Conservation (phyloP, 2,329 filamentous ascomycete species). For the Monosporascus sp. region DNA sequence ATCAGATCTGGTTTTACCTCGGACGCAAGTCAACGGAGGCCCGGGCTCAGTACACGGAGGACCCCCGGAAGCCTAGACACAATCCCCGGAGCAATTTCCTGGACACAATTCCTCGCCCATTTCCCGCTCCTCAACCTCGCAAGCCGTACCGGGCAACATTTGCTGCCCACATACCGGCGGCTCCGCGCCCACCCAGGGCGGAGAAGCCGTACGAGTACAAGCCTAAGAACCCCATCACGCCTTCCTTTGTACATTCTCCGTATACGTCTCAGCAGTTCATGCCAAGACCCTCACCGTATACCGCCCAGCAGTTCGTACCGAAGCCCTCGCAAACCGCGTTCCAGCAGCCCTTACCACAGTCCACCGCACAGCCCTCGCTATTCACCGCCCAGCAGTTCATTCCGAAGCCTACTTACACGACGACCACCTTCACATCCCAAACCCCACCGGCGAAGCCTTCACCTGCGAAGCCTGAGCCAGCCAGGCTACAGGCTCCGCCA, state of each 20-base stretch:
- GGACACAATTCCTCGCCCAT: slow-evolving; percentile 58
- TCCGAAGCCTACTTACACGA: slow-evolving; percentile 9
- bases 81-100: slow-evolving; percentile 68
- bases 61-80: slow-evolving; percentile 54
- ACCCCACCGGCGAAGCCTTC: slow-evolving; percentile 6
- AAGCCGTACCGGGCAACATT: slow-evolving; percentile 24
- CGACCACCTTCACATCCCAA: not conserved
- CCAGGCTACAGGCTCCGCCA: not conserved
- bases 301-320: slow-evolving; percentile 16
- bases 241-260: slow-evolving; percentile 17
- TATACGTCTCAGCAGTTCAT: slow-evolving; percentile 33
- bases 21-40: slow-evolving; percentile 83
- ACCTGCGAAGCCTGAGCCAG: slow-evolving; percentile 2
- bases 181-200: slow-evolving; percentile 11
- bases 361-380: slow-evolving; percentile 2
- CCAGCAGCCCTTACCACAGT: slow-evolving; percentile 11
- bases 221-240: slow-evolving; percentile 21
- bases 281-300: slow-evolving; percentile 20
- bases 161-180: slow-evolving; percentile 13
- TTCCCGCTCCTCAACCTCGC: slow-evolving; percentile 17
- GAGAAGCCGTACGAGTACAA: slow-evolving; percentile 32
- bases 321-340: slow-evolving; percentile 8
- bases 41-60: slow-evolving; percentile 84
- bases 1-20: slow-evolving; percentile 86
- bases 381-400: slow-evolving; percentile 7